A percentile compares a stretch with the other conserved stretches of the same genome.
Conservation (phyloP, 1,284 basidiomycete genomes). For the Stygiomarasmius scandens region DNA sequence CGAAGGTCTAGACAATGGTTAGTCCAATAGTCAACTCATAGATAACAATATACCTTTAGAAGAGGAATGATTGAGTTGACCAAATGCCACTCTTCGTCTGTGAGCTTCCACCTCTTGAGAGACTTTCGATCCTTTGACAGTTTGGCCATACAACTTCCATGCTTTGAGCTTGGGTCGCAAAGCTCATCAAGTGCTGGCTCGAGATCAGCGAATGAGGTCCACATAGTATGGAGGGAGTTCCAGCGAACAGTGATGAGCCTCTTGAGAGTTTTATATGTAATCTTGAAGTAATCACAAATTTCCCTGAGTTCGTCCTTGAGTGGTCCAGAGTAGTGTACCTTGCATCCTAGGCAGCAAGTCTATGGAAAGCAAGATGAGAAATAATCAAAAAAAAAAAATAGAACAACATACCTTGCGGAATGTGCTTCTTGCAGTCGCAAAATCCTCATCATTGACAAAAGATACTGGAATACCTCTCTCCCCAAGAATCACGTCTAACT, state of each 20-base stretch:
- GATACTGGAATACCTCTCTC: background rate
- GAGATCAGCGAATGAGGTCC: background rate
- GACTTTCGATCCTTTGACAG: too few species aligned
- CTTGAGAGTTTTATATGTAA: background rate
- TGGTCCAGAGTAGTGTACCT: background rate
- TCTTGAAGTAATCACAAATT: background rate
- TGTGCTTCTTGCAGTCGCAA: background rate
- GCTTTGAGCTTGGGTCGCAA: background rate
- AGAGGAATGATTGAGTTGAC: too few species aligned
- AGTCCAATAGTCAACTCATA: too few species aligned
- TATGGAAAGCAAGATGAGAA: too few species aligned
- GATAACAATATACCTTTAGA: too few species aligned
- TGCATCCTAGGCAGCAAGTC: background rate
- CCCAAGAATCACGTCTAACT: background rate
- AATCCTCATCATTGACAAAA: background rate
- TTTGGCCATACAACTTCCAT: too few species aligned
- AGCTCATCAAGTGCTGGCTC: background rate
- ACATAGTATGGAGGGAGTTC: background rate
- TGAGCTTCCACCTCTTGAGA: too few species aligned
- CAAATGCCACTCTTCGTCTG: too few species aligned
- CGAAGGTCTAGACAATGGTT: too few species aligned
- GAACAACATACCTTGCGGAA: background rate
- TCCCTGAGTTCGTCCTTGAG: background rate
- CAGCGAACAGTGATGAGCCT: background rate
- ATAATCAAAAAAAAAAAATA: background rate